Evolutionary conservation across 1,139 yeast genomes (phyloP).

Genomic region (Pneumocystis carinii): DNA sequence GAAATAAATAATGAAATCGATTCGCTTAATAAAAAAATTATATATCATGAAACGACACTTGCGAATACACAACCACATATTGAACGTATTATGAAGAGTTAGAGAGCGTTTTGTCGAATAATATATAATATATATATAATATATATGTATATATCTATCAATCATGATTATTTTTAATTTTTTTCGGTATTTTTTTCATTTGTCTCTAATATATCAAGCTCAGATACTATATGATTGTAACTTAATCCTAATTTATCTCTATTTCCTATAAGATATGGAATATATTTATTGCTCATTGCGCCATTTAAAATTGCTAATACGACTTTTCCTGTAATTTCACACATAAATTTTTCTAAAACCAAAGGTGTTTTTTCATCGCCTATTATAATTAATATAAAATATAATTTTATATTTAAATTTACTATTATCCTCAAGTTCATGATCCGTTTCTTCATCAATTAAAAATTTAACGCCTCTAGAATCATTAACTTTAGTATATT

Average conservation of each 20-base stretch:
- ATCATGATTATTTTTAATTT: not conserved
- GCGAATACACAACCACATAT: not conserved
- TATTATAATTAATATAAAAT: not conserved
- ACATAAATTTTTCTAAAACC: conserved; percentile 10
- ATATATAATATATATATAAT: not conserved
- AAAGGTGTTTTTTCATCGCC: conserved; percentile 2
- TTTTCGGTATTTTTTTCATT: not conserved
- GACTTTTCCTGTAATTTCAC: conserved; percentile 14
- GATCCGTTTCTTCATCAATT: conserved; percentile 8
- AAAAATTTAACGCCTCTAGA: not conserved
- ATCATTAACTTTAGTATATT: conserved; percentile 2
- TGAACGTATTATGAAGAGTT: not conserved
- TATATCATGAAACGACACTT: not conserved
- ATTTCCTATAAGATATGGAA: conserved; percentile 4
- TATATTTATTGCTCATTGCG: conserved; percentile 7
- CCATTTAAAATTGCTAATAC: conserved; percentile 13
- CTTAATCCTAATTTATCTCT: conserved; percentile 9
- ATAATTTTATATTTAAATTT: not conserved
- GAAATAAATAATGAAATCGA: not conserved
- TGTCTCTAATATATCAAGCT: not conserved
- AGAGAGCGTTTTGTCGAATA: not conserved
- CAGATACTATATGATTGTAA: conserved; percentile 7
- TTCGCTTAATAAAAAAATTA: not conserved
- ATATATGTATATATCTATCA: not conserved
- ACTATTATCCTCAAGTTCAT: conserved; percentile 5